Evolutionary conservation across 176 grass and related monocot species (phyloP), one percentile per base, ranked within the genome.

Genomic region (Cymbopogon citratus): DNA sequence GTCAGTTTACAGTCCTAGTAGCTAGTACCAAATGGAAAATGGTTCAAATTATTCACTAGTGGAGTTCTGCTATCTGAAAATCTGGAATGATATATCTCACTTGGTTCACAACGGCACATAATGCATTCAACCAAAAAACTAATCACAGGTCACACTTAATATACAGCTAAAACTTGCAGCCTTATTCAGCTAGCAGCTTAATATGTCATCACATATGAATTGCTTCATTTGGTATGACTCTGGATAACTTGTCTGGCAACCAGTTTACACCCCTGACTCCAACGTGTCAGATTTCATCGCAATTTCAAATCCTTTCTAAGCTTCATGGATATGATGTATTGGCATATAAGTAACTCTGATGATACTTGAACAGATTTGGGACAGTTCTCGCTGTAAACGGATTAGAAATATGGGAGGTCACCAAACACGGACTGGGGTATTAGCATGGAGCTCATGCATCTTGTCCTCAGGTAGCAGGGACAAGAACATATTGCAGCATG

Each of bases 391-490:
- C 52, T 99, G 91, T 54, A 99, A 99, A 82, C 82, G 83, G 69
- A 93, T 99, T 60, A 86, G 91, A 61, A 99, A 85, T 56, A 95
- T 99, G 88, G 84, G 88, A 68, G 96, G 96, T 21, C 96, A 99
- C 75, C 88, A 92, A 10, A 93, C 92, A 6, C 90, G 96, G 45
- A 81, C 96, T 40, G 92, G 96, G 26, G 92, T 93, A 9, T 61
- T 95, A 56, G 87, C 96, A 0, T 99, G 96, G 96, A 95, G 77
- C 51, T 99, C 96, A 4, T 93, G 91, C 40, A 95, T 99, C 72
- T 88, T 99, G 83, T 99, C 96, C 65, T 99, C 96, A 0, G 96
- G 96, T 74, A 91, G 92, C 85, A 91, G 96, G 69, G 96, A 99
- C 74, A 99, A 95, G 79, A 93, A 91, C 84, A 95, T 99, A 79